phyloP scores from a whole-genome alignment of 176 grass and related monocot species.

The Poa annua region DNA sequence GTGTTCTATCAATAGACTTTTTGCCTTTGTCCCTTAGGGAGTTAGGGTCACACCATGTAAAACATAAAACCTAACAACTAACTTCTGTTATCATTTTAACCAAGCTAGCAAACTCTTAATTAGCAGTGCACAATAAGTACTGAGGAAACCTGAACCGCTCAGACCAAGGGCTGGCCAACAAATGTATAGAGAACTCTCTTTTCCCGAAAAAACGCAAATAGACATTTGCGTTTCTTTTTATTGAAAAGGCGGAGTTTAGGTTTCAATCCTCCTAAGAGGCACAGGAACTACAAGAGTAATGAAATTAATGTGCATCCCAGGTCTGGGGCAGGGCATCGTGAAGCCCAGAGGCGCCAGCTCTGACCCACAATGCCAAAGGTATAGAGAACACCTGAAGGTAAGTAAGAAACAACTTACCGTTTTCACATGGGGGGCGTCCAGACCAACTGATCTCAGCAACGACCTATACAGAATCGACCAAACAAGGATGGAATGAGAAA shows the following conservation, averaged over 20 bases:
- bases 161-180: neutral
- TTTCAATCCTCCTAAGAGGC: too few species aligned
- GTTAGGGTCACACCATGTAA: neutral
- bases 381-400: constrained; percentile 12
- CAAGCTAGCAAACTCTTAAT: neutral
- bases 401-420: constrained; percentile 41
- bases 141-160: constrained; percentile 20
- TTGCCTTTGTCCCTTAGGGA: neutral
- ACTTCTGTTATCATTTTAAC: constrained; percentile 8
- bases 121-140: constrained; percentile 12
- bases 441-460: constrained; percentile 57
- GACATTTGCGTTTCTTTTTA: too few species aligned
- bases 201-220: too few species aligned
- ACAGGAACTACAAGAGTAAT: too few species aligned
- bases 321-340: too few species aligned
- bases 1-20: neutral
- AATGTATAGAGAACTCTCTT: neutral
- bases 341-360: too few species aligned
- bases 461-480: constrained; percentile 34
- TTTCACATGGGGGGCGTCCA: constrained; percentile 59
- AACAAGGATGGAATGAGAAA: constrained; percentile 1
- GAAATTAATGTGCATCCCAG: too few species aligned
- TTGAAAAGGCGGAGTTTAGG: too few species aligned
- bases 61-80: constrained; percentile 9
- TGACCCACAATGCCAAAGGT: too few species aligned